Evolutionary conservation across 345 rosid species (phyloP), one percentile per base, ranked within the genome.

Genomic region (Clarkia xantiana): DNA sequence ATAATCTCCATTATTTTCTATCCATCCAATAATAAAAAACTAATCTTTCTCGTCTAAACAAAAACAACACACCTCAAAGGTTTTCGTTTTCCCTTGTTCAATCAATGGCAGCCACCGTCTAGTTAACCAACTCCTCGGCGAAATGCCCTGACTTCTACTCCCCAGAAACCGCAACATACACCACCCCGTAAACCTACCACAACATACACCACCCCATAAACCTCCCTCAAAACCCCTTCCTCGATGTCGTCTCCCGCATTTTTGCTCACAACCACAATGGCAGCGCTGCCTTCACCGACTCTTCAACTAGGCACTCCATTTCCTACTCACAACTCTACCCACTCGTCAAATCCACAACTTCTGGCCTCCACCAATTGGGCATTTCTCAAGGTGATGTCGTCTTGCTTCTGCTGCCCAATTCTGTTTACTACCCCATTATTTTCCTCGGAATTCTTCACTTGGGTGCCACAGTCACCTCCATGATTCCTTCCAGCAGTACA

Each of bases 381-480:
- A 42, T 85, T 38, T 63, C 55, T 1, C 70, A 69, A 66, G 87
- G 94, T 56, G 85, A 89, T 40, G 77, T 74, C 20, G 87, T 89
- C 14, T 62, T 82, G 45, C 67, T 85, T 58, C 51, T 82, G 49
- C 53, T 82, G 60, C 94, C 94, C 25, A 89, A 85, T 59, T 80
- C 87, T 34, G 52, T 82, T 49, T 67, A 76, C 61, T 74, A 71
- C 22, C 97, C 94, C 0, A 2, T 82, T 14, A 49, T 80, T 40
- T 77, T 82, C 67, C 58, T 85, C 52, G 80, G 78, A 8, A 65
- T 73, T 70, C 40, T 89, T 9, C 64, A 71, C 15, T 46, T 77
- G 40, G 94, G 95, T 22, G 90, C 78, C 10, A 48, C 78, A 51
- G 85, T 80, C 41, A 68, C 85, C 13, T 63, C 97, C 16, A 72